phyloP scores from a whole-genome alignment of 2,329 filamentous ascomycete species.

The Trichoderma hamatum region DNA sequence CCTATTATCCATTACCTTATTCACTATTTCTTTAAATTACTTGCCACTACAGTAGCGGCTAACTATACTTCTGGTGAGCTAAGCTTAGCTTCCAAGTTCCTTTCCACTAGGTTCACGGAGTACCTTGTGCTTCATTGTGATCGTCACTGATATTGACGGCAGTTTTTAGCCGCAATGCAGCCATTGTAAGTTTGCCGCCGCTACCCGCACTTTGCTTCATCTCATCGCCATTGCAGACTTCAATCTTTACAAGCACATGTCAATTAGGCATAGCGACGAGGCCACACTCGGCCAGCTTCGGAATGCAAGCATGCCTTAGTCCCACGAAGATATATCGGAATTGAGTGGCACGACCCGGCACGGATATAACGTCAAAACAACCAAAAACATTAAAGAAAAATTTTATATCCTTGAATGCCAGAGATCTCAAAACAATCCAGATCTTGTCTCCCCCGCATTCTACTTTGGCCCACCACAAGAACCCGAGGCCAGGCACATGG shows the following conservation, averaged over 20 bases:
- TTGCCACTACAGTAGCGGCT: background rate
- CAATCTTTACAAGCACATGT: background rate
- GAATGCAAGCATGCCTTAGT: constrained; percentile 3
- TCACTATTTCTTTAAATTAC: background rate
- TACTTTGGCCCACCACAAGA: constrained; percentile 14
- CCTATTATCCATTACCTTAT: background rate
- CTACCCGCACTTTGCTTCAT: background rate
- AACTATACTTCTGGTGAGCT: background rate
- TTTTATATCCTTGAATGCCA: background rate
- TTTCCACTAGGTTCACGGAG: background rate
- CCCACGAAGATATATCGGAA: background rate
- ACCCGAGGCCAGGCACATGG: constrained; percentile 24
- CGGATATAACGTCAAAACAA: background rate
- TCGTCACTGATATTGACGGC: background rate
- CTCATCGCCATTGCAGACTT: background rate
- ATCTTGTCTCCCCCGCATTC: constrained; percentile 26
- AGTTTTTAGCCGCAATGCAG: background rate
- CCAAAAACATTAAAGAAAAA: background rate
- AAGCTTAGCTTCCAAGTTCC: background rate
- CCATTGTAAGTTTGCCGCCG: background rate
- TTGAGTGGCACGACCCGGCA: constrained; percentile 5
- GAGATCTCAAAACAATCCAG: constrained; percentile 9
- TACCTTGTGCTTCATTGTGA: background rate
- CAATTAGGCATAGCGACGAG: background rate
- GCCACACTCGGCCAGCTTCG: constrained; percentile 14